A percentile compares a stretch with the other conserved stretches of the same genome.
Evolutionary conservation across 2,329 filamentous ascomycete species (phyloP).

Genomic region (Botrytis hyacinthi): DNA sequence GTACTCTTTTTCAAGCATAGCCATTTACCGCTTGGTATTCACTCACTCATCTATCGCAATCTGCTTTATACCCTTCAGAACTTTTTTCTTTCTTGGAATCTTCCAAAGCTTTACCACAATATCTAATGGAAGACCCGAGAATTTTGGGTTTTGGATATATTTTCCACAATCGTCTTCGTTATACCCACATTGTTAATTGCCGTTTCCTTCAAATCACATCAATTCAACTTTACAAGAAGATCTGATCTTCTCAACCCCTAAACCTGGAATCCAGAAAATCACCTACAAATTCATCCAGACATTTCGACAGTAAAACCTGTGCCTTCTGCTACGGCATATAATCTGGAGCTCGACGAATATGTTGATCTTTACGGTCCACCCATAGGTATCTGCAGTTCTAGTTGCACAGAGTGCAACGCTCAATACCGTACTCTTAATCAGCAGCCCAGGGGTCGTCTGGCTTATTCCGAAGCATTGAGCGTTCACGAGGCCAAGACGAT

Average conservation of each 20-base stretch:
- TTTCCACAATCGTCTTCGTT: not conserved
- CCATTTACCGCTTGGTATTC: not conserved
- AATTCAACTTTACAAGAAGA: no score
- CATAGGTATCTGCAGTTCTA: not conserved
- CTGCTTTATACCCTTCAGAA: not conserved
- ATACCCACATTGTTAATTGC: not conserved
- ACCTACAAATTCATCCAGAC: not conserved
- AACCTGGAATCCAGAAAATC: not conserved
- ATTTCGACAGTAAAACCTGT: not conserved
- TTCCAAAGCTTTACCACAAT: not conserved
- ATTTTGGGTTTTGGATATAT: not conserved
- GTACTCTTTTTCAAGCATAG: not conserved
- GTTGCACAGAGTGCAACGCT: not conserved
- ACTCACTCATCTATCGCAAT: not conserved
- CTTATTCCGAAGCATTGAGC: no score
- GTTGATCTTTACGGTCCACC: not conserved
- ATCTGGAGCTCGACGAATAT: not conserved
- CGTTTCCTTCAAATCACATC: not conserved
- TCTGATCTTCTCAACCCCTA: no score
- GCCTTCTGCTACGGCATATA: no score
- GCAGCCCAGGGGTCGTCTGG: no score
- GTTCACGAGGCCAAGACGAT: no score
- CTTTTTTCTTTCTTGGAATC: not conserved
- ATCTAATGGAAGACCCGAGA: not conserved
- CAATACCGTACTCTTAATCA: not conserved